Evolutionary conservation across 768 basidiomycete genomes (phyloP).

Genomic region (Coprinopsis sp.): DNA sequence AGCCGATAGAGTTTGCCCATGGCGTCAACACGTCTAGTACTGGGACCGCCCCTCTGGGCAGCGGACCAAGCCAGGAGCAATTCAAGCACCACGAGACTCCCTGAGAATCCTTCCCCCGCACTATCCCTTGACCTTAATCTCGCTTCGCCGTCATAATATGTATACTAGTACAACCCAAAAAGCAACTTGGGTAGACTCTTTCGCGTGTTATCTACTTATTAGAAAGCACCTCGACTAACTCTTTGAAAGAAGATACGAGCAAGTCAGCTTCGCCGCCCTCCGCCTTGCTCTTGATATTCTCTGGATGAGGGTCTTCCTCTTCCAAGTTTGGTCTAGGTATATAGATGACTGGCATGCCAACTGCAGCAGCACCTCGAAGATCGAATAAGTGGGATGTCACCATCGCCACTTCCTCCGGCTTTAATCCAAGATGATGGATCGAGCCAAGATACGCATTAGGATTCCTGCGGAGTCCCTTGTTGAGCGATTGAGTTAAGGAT

Average conservation of each 20-base stretch:
- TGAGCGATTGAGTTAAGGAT: background rate
- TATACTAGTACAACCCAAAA: too few species aligned
- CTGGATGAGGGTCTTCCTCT: conserved; percentile 22
- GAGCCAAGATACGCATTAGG: conserved; percentile 48
- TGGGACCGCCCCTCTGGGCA: too few species aligned
- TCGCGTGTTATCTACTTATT: too few species aligned
- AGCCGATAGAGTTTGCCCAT: background rate
- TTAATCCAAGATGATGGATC: conserved; percentile 43
- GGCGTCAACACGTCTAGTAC: too few species aligned
- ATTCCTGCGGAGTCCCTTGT: conserved; percentile 30
- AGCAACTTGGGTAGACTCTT: too few species aligned
- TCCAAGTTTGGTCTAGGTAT: conserved; percentile 49
- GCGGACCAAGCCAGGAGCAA: too few species aligned
- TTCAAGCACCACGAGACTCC: too few species aligned
- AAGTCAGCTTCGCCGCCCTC: conserved; percentile 59
- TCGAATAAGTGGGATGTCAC: conserved; percentile 63
- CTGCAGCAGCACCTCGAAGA: conserved; percentile 44
- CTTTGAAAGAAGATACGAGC: conserved; percentile 46
- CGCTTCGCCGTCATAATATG: too few species aligned
- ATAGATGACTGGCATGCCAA: conserved; percentile 58
- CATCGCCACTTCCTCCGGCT: conserved; percentile 51
- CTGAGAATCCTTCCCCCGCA: too few species aligned
- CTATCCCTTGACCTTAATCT: too few species aligned
- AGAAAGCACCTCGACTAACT: conserved; percentile 38
- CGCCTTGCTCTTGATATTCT: conserved; percentile 35